phyloP scores from a whole-genome alignment of 1,284 basidiomycete species.

The Cystobasidiaceae sp. region DNA sequence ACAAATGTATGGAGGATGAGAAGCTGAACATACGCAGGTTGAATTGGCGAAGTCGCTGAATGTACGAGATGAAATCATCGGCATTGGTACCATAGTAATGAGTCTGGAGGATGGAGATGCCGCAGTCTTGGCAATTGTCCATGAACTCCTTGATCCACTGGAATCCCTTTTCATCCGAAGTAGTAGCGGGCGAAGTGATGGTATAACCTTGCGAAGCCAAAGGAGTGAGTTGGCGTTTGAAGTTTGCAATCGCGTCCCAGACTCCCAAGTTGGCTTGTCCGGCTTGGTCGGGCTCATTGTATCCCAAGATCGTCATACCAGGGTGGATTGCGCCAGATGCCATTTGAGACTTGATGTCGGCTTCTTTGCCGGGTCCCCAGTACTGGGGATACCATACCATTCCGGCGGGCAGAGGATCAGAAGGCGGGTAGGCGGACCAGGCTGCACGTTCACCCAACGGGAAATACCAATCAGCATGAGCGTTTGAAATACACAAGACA shows the following conservation, averaged over 20 bases:
- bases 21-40: constrained; percentile 5
- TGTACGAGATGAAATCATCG: constrained; percentile 27
- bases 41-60: constrained; percentile 11
- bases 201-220: constrained; percentile 20
- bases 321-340: constrained; percentile 25
- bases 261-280: constrained; percentile 29
- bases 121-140: constrained; percentile 21
- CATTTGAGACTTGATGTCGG: constrained; percentile 19
- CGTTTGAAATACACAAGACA: no score
- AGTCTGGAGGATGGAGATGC: constrained; percentile 19
- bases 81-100: constrained; percentile 30
- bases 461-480: no score
- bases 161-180: constrained; percentile 28
- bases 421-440: constrained; percentile 31
- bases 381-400: constrained; percentile 29
- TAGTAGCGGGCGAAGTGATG: constrained; percentile 20
- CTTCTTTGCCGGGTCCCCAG: constrained; percentile 30
- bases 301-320: constrained; percentile 30
- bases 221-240: constrained; percentile 17
- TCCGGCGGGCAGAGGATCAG: constrained; percentile 7
- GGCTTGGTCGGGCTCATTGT: constrained; percentile 31
- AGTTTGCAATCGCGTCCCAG: constrained; percentile 11
- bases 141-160: constrained; percentile 28
- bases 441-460: background rate
- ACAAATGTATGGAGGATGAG: no score